Base-by-base conservation (phyloP, 129 eudicot genomes). In the Lonicera japonica region DNA sequence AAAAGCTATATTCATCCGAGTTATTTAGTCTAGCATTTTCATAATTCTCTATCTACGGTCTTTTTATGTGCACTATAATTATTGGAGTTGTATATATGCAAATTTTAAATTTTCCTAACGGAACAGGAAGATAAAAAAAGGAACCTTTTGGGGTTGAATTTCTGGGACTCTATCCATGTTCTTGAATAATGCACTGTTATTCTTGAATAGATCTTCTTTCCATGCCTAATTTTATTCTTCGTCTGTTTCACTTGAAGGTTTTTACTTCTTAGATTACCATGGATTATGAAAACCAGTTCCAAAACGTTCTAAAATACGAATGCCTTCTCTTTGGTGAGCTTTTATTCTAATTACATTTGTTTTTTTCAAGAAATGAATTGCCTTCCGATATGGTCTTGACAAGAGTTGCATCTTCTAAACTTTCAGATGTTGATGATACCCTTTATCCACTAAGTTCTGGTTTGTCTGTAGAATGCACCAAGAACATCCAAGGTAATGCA, bases 361-460 rank as follows among this genome's bases (percentile, higher is more conserved):
- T 61, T 14, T 55, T 54, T 41, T 15, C 11, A 64, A n/a, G 52
- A n/a, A 25, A 1, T 1, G 8, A 40, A 13, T 55, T 21, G 51
- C 12, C 25, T 11, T n/a, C n/a, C n/a, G n/a, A n/a, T n/a, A n/a
- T n/a, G n/a, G 20, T 22, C 8, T 43, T 16, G 47, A 17, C n/a
- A 39, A 4, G 12, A 56, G 9, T 47, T 56, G 46, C 5, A 29
- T 67, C 18, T 63, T 21, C 55, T 5, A 20, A 2, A 23, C 36
- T 73, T 75, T 58, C 68, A 94, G 99, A 94, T 85, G 92, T 94
- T 70, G 99, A 94, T 76, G 96, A 94, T 72, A 94, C 99, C 58
- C 89, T 94, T 25, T 94, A 94, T 70, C 89, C 96, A 34, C 52
- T 81, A 21, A 82, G 87, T 60, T 94, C 92, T 69, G 99, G 99